A percentile compares a stretch with the other conserved stretches of the same genome.
phyloP scores from a whole-genome alignment of 805 yeast species.

The Kodamaea restingae region DNA sequence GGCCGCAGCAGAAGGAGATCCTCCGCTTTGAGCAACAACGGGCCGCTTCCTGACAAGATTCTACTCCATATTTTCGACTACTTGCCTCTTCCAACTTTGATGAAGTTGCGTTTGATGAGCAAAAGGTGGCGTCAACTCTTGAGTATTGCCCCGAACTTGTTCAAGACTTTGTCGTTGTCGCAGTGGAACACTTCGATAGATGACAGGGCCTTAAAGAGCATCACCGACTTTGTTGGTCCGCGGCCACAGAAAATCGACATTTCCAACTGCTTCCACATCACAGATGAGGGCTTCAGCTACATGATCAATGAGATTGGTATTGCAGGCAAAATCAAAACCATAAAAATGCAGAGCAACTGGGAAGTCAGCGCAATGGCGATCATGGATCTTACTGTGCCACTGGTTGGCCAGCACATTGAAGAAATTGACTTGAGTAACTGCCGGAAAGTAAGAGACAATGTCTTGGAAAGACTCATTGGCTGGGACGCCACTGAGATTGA shows the following conservation, averaged over 20 bases:
- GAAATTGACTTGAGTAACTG: constrained; percentile 69
- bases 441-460: constrained; percentile 68
- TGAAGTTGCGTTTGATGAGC: constrained; percentile 57
- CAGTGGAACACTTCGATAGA: constrained; percentile 60
- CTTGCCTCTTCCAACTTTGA: constrained; percentile 53
- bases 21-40: constrained; percentile 48
- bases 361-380: constrained; percentile 77
- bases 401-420: constrained; percentile 55
- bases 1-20: constrained; percentile 48
- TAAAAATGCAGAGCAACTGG: constrained; percentile 70
- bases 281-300: constrained; percentile 70
- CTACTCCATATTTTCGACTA: constrained; percentile 50
- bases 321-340: constrained; percentile 49
- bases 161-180: constrained; percentile 50
- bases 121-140: constrained; percentile 66
- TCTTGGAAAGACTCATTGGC: constrained; percentile 65
- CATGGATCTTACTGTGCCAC: constrained; percentile 68
- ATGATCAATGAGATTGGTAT: constrained; percentile 70
- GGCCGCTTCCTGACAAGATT: constrained; percentile 60
- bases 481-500: constrained; percentile 26
- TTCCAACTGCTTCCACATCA: constrained; percentile 71
- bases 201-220: constrained; percentile 53
- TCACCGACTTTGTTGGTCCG: constrained; percentile 68
- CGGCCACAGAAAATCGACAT: constrained; percentile 59
- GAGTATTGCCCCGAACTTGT: constrained; percentile 52